A percentile compares a stretch with the other conserved stretches of the same genome.
Evolutionary conservation across 495 filamentous ascomycete species (phyloP).

Genomic region (Penicillium taxi): DNA sequence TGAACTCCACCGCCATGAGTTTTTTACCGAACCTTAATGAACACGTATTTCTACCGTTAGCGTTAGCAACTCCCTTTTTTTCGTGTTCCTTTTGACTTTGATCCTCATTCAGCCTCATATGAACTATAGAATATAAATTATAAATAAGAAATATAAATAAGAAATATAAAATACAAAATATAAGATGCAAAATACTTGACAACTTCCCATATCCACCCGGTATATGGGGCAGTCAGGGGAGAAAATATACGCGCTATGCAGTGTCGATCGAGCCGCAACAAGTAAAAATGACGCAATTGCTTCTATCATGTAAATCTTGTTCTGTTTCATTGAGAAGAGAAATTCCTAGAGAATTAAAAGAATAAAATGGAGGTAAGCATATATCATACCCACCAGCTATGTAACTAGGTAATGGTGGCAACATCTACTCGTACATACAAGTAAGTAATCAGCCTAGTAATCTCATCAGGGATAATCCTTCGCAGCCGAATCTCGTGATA

Average conservation of each 20-base stretch:
- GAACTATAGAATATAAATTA: background rate
- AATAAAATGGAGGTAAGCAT: no score
- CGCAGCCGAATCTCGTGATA: no score
- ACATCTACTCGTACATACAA: no score
- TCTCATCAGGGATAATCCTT: no score
- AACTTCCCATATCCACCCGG: no score
- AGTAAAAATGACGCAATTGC: conserved; percentile 20
- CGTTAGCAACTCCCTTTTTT: background rate
- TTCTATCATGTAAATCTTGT: no score
- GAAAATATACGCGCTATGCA: conserved; percentile 19
- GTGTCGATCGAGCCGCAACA: conserved; percentile 34
- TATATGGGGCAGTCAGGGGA: background rate
- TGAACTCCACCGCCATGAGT: conserved; percentile 1
- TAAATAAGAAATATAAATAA: background rate
- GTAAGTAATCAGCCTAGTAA: no score
- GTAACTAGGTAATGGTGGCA: no score
- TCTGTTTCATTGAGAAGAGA: no score
- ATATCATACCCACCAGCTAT: no score
- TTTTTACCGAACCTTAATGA: conserved; percentile 13
- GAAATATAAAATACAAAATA: background rate
- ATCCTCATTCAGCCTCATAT: background rate
- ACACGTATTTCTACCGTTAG: conserved; percentile 5
- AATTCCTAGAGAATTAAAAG: no score
- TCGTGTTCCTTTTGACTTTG: background rate
- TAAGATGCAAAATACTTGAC: no score